Percentiles rank a stretch among this genome's conserved stretches.
These are phyloP conservation scores for Carpinus viminea DNA, from an alignment of 306 rosid genomes.

Conservation along the genomic window DNA sequence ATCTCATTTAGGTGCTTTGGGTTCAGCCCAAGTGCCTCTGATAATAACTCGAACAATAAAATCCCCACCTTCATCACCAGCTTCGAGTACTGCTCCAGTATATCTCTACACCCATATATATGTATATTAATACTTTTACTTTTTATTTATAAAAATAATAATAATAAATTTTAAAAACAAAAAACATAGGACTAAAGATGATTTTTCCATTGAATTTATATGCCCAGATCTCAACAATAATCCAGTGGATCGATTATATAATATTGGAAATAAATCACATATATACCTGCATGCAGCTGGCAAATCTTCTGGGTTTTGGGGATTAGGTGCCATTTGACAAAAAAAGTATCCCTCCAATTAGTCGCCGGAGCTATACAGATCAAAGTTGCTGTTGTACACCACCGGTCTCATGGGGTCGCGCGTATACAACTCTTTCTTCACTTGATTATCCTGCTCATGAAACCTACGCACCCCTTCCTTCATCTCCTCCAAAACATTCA, in stretches of 20 bases:
- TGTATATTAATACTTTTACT: too few relatives aligned
- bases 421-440: slow-evolving; percentile 33
- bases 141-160: too few relatives aligned
- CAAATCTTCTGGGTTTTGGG: slow-evolving; percentile 26
- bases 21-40: slow-evolving; percentile 4
- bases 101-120: not conserved
- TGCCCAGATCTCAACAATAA: not conserved
- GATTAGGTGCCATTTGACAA: slow-evolving; percentile 6
- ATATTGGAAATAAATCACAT: not conserved
- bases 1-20: slow-evolving; percentile 1
- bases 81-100: slow-evolving; percentile 21
- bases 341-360: slow-evolving; percentile 34
- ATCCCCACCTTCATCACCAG: slow-evolving; percentile 19
- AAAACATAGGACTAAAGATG: too few relatives aligned
- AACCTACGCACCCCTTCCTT: slow-evolving; percentile 35
- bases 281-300: slow-evolving; percentile 24
- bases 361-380: slow-evolving; percentile 17
- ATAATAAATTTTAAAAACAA: too few relatives aligned
- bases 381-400: slow-evolving; percentile 36
- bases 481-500: slow-evolving; percentile 37
- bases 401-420: slow-evolving; percentile 25
- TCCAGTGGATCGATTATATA: not conserved
- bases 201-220: too few relatives aligned
- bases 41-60: not conserved
- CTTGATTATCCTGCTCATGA: slow-evolving; percentile 37